Base-by-base conservation (phyloP, 345 rosid species). In the Triadica sebifera region DNA sequence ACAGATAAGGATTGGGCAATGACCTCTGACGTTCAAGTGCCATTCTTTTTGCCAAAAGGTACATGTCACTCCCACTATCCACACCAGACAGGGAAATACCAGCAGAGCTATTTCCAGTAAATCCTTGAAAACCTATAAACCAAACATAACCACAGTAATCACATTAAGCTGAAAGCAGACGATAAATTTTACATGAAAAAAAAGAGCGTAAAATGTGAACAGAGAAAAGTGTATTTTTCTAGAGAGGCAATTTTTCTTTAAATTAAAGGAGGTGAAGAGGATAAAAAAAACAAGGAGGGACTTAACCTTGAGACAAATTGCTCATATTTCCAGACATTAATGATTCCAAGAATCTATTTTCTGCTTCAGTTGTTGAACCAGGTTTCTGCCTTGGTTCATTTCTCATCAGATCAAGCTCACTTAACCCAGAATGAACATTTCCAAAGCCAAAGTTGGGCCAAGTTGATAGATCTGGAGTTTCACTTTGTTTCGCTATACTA, bases 341-440 rank as follows among this genome's bases (percentile, higher is more conserved):
- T n/a, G 98, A 95, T 84, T 93, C 99, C 84, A 95, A 75, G 79
- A 90, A 95, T 82, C 86, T 88, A 84, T 91, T 93, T 82, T 95
- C 97, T 34, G 98, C 98, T 78, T 93, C 97, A 12, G 85, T 87
- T 47, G 90, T 77, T 17, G 86, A 87, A 52, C 81, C 88, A 25
- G 82, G 82, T 75, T 82, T 88, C 71, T 76, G 80, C 83, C 87
- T 85, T 59, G 74, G 77, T 79, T 93, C 94, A 74, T 59, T 89
- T 80, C 89, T 84, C 49, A 82, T 73, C 69, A 80, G 76, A 73
- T 90, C 96, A 75, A 81, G 56, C 77, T 85, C 89, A 75, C 81
- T 83, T 65, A 83, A 41, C 41, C 81, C 83, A 62, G 86, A 57
- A 79, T 72, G 82, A 73, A 77, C 65, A 34, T 80, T 87, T 62